Conservation (phyloP, 2,329 filamentous ascomycete species). For the Paecilomyces fulvus region DNA sequence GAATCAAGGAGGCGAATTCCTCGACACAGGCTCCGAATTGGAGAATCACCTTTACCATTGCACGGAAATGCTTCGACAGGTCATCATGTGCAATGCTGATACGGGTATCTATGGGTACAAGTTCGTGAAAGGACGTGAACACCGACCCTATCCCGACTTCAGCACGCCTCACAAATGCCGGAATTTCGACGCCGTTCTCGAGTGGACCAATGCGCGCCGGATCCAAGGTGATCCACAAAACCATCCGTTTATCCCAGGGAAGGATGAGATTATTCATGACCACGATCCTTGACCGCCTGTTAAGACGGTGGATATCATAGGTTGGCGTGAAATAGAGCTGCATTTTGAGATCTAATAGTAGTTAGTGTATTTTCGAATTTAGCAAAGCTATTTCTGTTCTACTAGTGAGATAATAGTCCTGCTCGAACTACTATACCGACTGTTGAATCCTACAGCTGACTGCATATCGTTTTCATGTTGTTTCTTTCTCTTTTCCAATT, state of each 20-base stretch:
- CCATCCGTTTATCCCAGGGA: conserved; percentile 1
- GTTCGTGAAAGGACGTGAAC: conserved; percentile 4
- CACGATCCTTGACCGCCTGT: neutral
- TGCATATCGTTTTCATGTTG: too few relatives aligned
- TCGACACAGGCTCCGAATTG: conserved; percentile 2
- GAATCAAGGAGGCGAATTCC: conserved; percentile 5
- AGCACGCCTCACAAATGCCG: conserved; percentile 8
- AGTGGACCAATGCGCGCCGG: conserved; percentile 3
- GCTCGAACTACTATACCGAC: neutral
- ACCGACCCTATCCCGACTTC: conserved; percentile 6
- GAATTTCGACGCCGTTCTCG: conserved; percentile 5
- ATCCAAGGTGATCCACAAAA: conserved; percentile 3
- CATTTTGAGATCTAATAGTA: neutral
- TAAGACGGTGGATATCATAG: neutral
- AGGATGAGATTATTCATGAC: conserved; percentile 2
- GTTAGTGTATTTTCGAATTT: neutral
- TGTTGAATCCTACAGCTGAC: too few relatives aligned
- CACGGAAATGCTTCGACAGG: conserved; percentile 11
- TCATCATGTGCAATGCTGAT: conserved; percentile 10
- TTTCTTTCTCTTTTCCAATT: neutral
- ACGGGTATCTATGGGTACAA: conserved; percentile 8
- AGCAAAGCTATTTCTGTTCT: neutral
- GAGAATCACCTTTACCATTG: conserved; percentile 9
- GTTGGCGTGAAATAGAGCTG: neutral
- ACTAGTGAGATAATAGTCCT: neutral